Evolutionary conservation across 2,329 filamentous ascomycete genomes (phyloP).

Genomic region (Cordyceps cicadae): DNA sequence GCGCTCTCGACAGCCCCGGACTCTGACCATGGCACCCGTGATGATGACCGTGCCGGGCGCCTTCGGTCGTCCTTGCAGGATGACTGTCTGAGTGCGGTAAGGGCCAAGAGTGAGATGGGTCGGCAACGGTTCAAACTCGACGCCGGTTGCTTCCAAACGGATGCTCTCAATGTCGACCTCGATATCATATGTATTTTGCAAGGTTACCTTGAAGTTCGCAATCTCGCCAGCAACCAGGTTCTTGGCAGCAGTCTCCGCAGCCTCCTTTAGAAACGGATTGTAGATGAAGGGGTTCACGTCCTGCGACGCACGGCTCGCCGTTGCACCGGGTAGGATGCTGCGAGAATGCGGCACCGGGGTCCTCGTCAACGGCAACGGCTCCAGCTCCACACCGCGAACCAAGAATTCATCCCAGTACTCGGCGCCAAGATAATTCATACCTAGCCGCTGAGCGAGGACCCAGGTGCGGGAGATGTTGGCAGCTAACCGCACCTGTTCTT

Average conservation of each 20-base stretch:
- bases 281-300: slow-evolving; percentile 84
- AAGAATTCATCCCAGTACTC: slow-evolving; percentile 98
- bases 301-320: slow-evolving; percentile 44
- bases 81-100: slow-evolving; percentile 72
- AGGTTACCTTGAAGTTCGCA: slow-evolving; percentile 68
- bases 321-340: slow-evolving; percentile 43
- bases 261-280: slow-evolving; percentile 75
- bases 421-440: slow-evolving; percentile 60
- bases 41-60: slow-evolving; percentile 62
- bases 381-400: slow-evolving; percentile 65
- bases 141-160: slow-evolving; percentile 63
- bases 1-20: slow-evolving; percentile 73
- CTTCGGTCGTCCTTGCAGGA: slow-evolving; percentile 60
- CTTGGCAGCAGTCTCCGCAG: slow-evolving; percentile 52
- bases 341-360: slow-evolving; percentile 59
- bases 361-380: slow-evolving; percentile 50
- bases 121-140: slow-evolving; percentile 58
- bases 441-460: slow-evolving; percentile 65
- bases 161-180: slow-evolving; percentile 84
- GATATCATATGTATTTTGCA: slow-evolving; percentile 93
- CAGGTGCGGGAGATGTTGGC: slow-evolving; percentile 83
- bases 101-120: slow-evolving; percentile 66
- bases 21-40: slow-evolving; percentile 68
- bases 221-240: slow-evolving; percentile 72
- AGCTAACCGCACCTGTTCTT: slow-evolving; percentile 78